Base-by-base conservation (phyloP, 352 stramenopile genomes). In the Globisporangium acanthophoron region DNA sequence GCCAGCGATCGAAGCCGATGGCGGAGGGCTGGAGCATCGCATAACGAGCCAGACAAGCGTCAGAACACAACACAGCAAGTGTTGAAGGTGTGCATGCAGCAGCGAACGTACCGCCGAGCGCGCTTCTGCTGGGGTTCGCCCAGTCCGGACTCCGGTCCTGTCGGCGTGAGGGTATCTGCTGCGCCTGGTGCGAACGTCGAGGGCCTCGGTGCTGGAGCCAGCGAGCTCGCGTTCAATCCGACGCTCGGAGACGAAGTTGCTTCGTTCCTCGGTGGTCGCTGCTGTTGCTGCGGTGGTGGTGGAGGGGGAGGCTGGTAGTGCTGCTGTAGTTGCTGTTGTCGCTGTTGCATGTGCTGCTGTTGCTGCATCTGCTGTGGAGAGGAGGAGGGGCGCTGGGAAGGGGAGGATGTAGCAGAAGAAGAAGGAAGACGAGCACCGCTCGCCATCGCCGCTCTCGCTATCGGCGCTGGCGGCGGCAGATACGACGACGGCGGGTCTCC, bases 91-190 rank as follows among this genome's bases (percentile, higher is more conserved):
- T 8, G 39, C 18, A 16, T 18, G 51, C 5, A n/a, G 7, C 9
- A 40, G 1, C n/a, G 5, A 29, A 73, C 78, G 67, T 65, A 88
- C 76, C 63, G 54, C 58, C 74, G 65, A 11, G 66, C 56, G 54
- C 75, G 70, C 66, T 87, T 88, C 31, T 67, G 68, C 40, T 66
- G 65, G 16, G 61, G 64, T 12, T 74, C 66, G 4, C 29, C 24
- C 7, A 29, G 5, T 0, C 35, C 35, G 35, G 35, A 41, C 12
- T 3, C 8, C 5, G 48, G 48, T 16, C 24, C 24, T 27, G 1
- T 27, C 24, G 9, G 35, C 11, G 9, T 7, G 35, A 4, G 11
- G 35, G 35, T 37, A 27, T 37, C 33, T 37, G 9, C 3, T 37
- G 33, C 9, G 33, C 6, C 9, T 37, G 33, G 9, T 37, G 33